A percentile compares a stretch with the other conserved stretches of the same genome.
Conservation (phyloP, 805 yeast species). For the Spathaspora sp. region DNA sequence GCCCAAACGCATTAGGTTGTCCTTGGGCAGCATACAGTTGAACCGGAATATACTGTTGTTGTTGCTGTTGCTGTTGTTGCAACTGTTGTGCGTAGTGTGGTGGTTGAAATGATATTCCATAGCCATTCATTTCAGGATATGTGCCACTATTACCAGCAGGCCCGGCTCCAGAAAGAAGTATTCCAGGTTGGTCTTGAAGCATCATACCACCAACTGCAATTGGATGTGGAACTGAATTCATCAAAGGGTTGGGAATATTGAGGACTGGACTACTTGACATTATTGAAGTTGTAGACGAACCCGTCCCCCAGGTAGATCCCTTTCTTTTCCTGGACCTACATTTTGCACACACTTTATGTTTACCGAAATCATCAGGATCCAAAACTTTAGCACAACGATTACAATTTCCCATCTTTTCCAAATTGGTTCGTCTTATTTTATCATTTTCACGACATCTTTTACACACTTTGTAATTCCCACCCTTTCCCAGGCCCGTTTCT, state of each 20-base stretch:
- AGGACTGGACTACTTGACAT: neutral
- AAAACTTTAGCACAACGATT: conserved; percentile 57
- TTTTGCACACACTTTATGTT: conserved; percentile 51
- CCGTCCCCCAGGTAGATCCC: conserved; percentile 3
- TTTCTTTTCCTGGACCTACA: conserved; percentile 54
- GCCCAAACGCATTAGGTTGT: neutral
- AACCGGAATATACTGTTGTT: neutral
- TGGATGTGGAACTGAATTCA: neutral
- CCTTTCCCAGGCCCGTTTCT: conserved; percentile 6
- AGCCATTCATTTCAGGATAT: neutral
- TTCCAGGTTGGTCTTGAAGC: neutral
- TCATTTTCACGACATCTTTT: conserved; percentile 61
- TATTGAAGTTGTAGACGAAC: neutral
- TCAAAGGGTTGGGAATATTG: neutral
- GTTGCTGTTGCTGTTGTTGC: neutral
- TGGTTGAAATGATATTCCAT: neutral
- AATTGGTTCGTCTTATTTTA: conserved; percentile 49
- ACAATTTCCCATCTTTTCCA: conserved; percentile 58
- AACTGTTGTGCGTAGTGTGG: neutral
- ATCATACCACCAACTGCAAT: neutral
- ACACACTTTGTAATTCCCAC: conserved; percentile 55
- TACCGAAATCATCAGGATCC: conserved; percentile 42
- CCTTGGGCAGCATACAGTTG: neutral
- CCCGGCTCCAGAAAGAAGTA: neutral
- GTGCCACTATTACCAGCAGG: neutral